Evolutionary conservation across 192 early-diverging fungal species (phyloP).

Genomic region (Phycomyces nitens): DNA sequence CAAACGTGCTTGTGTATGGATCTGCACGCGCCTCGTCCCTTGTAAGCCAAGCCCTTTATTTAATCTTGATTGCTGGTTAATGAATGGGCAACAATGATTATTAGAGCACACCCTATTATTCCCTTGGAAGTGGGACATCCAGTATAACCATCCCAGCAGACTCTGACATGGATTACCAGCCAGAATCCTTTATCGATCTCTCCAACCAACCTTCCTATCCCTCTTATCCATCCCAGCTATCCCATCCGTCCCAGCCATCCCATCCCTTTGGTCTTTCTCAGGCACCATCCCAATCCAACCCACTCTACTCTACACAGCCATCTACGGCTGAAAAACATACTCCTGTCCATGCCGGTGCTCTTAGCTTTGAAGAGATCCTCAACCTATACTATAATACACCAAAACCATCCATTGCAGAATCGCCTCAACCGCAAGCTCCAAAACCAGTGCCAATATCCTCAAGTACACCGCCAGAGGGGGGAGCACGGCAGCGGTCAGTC

Average conservation of each 20-base stretch:
- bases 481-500: too few relatives aligned
- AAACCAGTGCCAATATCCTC: too few relatives aligned
- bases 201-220: neutral
- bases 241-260: neutral
- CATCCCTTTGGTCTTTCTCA: neutral
- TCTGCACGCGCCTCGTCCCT: conserved; percentile 23
- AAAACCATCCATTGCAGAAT: neutral
- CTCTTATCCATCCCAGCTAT: neutral
- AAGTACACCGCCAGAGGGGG: too few relatives aligned
- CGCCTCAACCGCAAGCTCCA: too few relatives aligned
- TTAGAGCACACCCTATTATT: conserved; percentile 4
- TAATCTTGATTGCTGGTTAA: neutral
- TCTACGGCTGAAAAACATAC: neutral
- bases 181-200: neutral
- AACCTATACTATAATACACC: conserved; percentile 15
- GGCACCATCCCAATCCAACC: neutral
- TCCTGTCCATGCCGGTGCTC: conserved; percentile 1
- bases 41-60: neutral
- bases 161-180: conserved; percentile 8
- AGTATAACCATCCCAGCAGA: conserved; percentile 20
- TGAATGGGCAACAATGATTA: neutral
- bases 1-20: conserved; percentile 25
- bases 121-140: conserved; percentile 11
- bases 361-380: conserved; percentile 26
- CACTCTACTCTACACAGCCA: neutral